These are phyloP conservation scores for Rosa multiflora DNA, from an alignment of 306 rosid species.

Conservation along the genomic window DNA sequence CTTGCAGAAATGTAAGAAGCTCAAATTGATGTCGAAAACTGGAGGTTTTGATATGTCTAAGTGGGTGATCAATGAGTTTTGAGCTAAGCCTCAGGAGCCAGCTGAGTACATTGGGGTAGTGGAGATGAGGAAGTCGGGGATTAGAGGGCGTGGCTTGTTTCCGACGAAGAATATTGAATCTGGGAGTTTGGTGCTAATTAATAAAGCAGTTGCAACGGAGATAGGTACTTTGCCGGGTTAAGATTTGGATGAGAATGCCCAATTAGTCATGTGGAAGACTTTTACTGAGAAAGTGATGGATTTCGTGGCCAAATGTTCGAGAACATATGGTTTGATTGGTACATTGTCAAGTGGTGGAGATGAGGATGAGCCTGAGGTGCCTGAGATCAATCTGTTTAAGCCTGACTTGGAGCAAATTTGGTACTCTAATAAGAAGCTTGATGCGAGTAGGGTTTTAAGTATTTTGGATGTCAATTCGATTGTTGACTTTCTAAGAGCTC, in stretches of 20 bases:
- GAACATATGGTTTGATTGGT: constrained; percentile 45
- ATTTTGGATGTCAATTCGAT: constrained; percentile 80
- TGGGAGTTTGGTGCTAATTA: constrained; percentile 61
- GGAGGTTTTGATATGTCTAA: constrained; percentile 79
- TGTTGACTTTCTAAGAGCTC: constrained; percentile 30
- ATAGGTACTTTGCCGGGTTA: constrained; percentile 66
- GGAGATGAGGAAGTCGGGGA: constrained; percentile 62
- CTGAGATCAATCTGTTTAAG: constrained; percentile 50
- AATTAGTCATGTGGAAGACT: constrained; percentile 85
- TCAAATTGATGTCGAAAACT: constrained; percentile 57
- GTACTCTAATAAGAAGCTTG: constrained; percentile 26
- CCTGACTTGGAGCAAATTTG: constrained; percentile 37
- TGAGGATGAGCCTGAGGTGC: constrained; percentile 63
- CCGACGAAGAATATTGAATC: constrained; percentile 65
- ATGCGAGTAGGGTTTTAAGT: constrained; percentile 46
- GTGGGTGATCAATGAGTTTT: constrained; percentile 62
- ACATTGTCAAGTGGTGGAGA: constrained; percentile 66
- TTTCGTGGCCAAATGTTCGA: constrained; percentile 37
- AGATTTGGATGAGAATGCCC: constrained; percentile 66
- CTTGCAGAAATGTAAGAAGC: constrained; percentile 67
- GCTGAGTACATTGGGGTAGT: constrained; percentile 69
- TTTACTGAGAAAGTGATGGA: constrained; percentile 57
- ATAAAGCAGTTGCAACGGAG: constrained; percentile 66
- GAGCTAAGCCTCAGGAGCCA: constrained; percentile 62
- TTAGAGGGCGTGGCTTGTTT: constrained; percentile 75